A percentile compares a stretch with the other conserved stretches of the same genome.
These are phyloP conservation scores for Ogataea paradorogensis DNA, from an alignment of 805 yeast genomes.

Conservation along the genomic window DNA sequence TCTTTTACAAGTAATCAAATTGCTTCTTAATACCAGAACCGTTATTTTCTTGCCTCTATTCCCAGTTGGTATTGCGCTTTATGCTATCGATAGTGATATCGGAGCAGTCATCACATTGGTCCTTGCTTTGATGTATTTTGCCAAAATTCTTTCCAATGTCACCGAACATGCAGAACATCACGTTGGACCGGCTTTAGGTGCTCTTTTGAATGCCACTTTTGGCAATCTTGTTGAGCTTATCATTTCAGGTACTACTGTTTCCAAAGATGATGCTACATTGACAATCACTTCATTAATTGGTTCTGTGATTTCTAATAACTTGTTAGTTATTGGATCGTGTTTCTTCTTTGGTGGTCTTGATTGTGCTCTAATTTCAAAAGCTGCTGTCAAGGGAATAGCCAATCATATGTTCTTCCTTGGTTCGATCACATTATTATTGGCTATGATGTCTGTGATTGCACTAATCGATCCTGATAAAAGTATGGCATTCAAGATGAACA, in stretches of 20 bases:
- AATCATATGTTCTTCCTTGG: slow-evolving; percentile 15
- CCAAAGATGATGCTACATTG: slow-evolving; percentile 18
- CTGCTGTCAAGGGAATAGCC: slow-evolving; percentile 9
- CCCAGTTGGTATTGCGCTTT: slow-evolving; percentile 16
- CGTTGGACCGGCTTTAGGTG: slow-evolving; percentile 17
- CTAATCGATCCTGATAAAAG: slow-evolving; percentile 14
- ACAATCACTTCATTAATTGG: slow-evolving; percentile 17
- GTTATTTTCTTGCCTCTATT: slow-evolving; percentile 15
- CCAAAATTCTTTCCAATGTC: slow-evolving; percentile 16
- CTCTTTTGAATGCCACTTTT: slow-evolving; percentile 16
- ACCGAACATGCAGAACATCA: slow-evolving; percentile 19
- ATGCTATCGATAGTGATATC: slow-evolving; percentile 11
- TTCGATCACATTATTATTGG: slow-evolving; percentile 6
- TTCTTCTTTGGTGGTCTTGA: slow-evolving; percentile 19
- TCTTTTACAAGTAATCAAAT: slow-evolving; percentile 12
- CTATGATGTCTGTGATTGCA: slow-evolving; percentile 15
- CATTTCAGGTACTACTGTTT: slow-evolving; percentile 17
- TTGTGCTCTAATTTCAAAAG: slow-evolving; percentile 4
- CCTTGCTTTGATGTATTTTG: slow-evolving; percentile 18
- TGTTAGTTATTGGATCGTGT: slow-evolving; percentile 17
- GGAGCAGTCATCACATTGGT: slow-evolving; percentile 17
- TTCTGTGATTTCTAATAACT: slow-evolving; percentile 16
- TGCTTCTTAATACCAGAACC: slow-evolving; percentile 14
- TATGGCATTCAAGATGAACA: slow-evolving; percentile 13
- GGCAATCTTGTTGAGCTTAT: slow-evolving; percentile 17